Base-by-base conservation (phyloP, 2,329 filamentous ascomycete species). In the Blastomyces emzantsi region DNA sequence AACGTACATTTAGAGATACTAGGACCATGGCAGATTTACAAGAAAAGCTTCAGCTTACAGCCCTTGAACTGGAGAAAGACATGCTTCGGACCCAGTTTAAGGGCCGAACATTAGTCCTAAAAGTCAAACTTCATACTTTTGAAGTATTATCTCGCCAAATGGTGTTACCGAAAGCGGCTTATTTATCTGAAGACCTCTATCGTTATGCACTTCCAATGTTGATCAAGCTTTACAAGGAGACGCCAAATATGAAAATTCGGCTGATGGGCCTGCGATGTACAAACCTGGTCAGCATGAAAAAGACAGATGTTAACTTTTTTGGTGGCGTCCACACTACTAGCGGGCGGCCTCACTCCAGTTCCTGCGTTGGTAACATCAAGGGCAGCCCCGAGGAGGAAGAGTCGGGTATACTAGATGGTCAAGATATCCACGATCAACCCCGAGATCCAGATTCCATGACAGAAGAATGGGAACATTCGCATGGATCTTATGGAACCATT, bases 71-170 rank as follows among this genome's bases (percentile, higher is more conserved):
- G 3, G 92, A 96, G 72, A 89, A 89, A 68, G 93, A 97, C 70
- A 81, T 97, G 78, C 82, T 83, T 64, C 84, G 86, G 33, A 90
- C 90, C 1, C 85, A 90, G 67, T 90, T 90, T 76, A 96, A 93
- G 74, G 93, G 93, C 0, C 85, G 91, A n/a, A 97, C 93, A 0
- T 78, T 99, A 1, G 90, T 91, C 28, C 79, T 99, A 45, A 99
- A 99, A 75, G 83, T 97, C 67, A 99, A 99, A 73, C 79, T 97
- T 8, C 90, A 97, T 73, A 96, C 92, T 0, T 99, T 93, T 70
- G 92, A 97, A 74, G 90, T 97, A 25, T 83, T 90, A 61, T 96
- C 92, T 0, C 83, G 94, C 41, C 94, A 99, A 73, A 83, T 85
- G 6, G 85, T 89, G 3, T 83, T 87, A 1, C 88, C 90, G 0